These are phyloP conservation scores for Thelonectria discophora DNA, from an alignment of 2,329 filamentous ascomycete species.

Conservation along the genomic window DNA sequence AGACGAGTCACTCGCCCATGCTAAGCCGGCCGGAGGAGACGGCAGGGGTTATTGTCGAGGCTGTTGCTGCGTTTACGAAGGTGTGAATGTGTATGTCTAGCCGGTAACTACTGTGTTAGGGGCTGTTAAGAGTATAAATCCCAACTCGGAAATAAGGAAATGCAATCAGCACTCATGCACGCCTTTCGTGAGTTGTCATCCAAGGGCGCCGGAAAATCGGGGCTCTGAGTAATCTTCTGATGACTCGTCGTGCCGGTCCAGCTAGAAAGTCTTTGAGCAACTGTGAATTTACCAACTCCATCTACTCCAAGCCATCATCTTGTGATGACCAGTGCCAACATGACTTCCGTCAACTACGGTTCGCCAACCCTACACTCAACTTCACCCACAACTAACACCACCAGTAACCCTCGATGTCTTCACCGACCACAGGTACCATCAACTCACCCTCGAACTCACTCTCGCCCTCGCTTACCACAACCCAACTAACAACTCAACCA, in stretches of 20 bases:
- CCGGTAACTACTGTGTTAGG: too few relatives aligned
- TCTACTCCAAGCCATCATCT: too few relatives aligned
- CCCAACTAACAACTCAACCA: not conserved
- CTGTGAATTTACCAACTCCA: not conserved
- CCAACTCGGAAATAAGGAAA: too few relatives aligned
- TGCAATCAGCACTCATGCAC: not conserved
- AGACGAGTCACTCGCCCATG: conserved; percentile 59
- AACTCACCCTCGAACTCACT: not conserved
- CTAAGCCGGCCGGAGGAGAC: conserved; percentile 55
- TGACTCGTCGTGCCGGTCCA: not conserved
- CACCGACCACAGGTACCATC: conserved; percentile 4
- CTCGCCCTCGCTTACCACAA: too few relatives aligned
- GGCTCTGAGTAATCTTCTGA: not conserved
- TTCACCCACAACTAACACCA: too few relatives aligned
- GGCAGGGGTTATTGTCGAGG: conserved; percentile 46
- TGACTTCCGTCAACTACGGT: not conserved
- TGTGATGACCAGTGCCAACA: too few relatives aligned
- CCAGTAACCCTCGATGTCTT: conserved; percentile 20
- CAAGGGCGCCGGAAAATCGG: conserved; percentile 2
- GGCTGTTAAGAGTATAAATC: not conserved
- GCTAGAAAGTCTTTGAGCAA: not conserved
- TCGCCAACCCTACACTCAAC: not conserved
- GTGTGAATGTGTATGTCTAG: not conserved
- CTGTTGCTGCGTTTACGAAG: conserved; percentile 28
- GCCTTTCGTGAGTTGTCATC: not conserved